Conservation (phyloP, 495 filamentous ascomycete genomes). For the Stereocaulon alpinum region DNA sequence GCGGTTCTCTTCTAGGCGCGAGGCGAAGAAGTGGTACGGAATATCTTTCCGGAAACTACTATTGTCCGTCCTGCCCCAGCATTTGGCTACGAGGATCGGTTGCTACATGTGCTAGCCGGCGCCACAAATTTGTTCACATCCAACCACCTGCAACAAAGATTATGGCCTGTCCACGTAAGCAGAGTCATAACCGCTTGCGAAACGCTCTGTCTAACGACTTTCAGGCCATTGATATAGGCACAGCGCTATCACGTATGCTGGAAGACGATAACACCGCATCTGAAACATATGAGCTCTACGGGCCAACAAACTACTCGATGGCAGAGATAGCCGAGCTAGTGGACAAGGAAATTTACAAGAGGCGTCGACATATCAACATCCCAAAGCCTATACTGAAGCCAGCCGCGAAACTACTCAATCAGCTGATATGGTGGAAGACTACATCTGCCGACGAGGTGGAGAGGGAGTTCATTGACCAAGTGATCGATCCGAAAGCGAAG, state of each 20-base stretch:
- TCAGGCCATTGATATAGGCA: constrained; percentile 77
- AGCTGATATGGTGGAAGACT: constrained; percentile 75
- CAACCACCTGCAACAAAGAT: constrained; percentile 87
- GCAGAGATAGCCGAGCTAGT: constrained; percentile 79
- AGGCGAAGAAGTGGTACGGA: constrained; percentile 73
- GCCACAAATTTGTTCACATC: constrained; percentile 71
- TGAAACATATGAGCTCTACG: constrained; percentile 91
- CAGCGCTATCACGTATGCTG: constrained; percentile 77
- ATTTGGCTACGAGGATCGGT: constrained; percentile 88
- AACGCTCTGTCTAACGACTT: constrained; percentile 2
- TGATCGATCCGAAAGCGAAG: constrained; percentile 83
- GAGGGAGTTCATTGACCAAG: constrained; percentile 88
- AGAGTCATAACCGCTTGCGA: no score
- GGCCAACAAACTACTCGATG: constrained; percentile 84
- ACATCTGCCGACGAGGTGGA: constrained; percentile 81
- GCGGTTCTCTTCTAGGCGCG: constrained; percentile 41
- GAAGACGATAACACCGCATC: constrained; percentile 80
- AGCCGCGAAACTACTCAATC: constrained; percentile 60
- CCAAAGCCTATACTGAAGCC: constrained; percentile 71
- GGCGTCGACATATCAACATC: constrained; percentile 82
- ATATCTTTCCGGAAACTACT: constrained; percentile 95
- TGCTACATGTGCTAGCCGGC: constrained; percentile 76
- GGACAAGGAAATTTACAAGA: constrained; percentile 84
- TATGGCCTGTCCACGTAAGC: constrained; percentile 83
- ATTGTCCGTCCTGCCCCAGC: constrained; percentile 91